Evolutionary conservation across 768 basidiomycete genomes (phyloP).

Genomic region (Fomitopsis pulvina): DNA sequence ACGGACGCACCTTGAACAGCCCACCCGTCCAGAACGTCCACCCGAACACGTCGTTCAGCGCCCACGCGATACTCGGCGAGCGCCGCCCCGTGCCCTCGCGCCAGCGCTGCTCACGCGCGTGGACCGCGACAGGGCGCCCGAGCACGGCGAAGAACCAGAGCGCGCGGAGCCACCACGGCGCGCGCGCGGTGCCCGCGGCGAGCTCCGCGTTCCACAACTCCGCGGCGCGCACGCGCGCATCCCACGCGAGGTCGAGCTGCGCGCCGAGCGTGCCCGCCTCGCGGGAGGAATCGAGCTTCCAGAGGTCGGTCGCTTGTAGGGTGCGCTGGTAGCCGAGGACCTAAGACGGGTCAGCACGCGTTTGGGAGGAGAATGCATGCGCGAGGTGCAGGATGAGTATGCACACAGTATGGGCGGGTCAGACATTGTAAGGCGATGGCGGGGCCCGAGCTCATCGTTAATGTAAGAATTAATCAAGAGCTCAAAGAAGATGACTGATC

Average conservation of each 20-base stretch:
- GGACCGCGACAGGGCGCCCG: constrained; percentile 16
- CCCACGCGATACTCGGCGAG: constrained; percentile 48
- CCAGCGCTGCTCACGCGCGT: constrained; percentile 37
- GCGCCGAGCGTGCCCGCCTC: constrained; percentile 44
- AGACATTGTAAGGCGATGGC: too few relatives aligned
- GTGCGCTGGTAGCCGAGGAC: constrained; percentile 65
- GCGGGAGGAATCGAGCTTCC: constrained; percentile 51
- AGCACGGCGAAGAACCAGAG: constrained; percentile 34
- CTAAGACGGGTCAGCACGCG: constrained; percentile 20
- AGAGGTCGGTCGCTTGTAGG: constrained; percentile 68
- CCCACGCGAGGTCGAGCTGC: constrained; percentile 52
- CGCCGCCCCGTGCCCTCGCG: constrained; percentile 36
- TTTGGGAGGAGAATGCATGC: too few relatives aligned
- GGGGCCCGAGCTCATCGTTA: too few relatives aligned
- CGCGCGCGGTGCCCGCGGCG: constrained; percentile 35
- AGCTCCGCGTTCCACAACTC: constrained; percentile 50
- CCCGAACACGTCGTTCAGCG: constrained; percentile 55
- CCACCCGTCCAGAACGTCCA: constrained; percentile 59
- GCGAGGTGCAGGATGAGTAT: too few relatives aligned
- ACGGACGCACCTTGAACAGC: constrained; percentile 40
- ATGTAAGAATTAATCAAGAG: too few relatives aligned
- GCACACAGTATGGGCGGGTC: too few relatives aligned
- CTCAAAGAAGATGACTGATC: too few relatives aligned
- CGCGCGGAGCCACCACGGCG: constrained; percentile 31
- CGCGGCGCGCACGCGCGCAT: constrained; percentile 38